A percentile compares a stretch with the other conserved stretches of the same genome.
These are phyloP conservation scores for Podosphaera aphanis DNA, from an alignment of 2,329 filamentous ascomycete species.

Conservation along the genomic window DNA sequence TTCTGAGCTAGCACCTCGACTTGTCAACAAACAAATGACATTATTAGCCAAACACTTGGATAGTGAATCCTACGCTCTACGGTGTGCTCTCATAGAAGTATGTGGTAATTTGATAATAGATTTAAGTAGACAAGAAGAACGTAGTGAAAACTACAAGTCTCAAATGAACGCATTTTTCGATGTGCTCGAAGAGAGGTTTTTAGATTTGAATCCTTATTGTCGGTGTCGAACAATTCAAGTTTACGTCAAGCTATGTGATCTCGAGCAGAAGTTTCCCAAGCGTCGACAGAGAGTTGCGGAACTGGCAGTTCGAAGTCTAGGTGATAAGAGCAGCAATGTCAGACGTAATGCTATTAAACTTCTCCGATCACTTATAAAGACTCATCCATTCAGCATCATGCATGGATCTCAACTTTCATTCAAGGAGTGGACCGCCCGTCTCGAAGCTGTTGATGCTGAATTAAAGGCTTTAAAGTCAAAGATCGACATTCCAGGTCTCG, in stretches of 20 bases:
- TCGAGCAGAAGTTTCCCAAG: constrained; percentile 93
- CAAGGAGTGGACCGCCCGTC: constrained; percentile 63
- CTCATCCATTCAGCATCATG: constrained; percentile 80
- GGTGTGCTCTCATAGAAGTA: constrained; percentile 85
- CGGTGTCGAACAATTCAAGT: constrained; percentile 81
- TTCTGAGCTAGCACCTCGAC: constrained; percentile 69
- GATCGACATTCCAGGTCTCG: constrained; percentile 46
- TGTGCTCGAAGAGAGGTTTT: constrained; percentile 81
- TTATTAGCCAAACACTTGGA: constrained; percentile 84
- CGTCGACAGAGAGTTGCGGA: constrained; percentile 70
- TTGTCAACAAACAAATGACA: constrained; percentile 96
- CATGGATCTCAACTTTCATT: constrained; percentile 69
- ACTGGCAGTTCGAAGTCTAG: constrained; percentile 65
- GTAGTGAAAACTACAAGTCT: constrained; percentile 76
- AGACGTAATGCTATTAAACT: constrained; percentile 87
- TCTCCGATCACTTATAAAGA: constrained; percentile 67
- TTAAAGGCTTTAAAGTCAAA: constrained; percentile 64
- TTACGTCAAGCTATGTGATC: constrained; percentile 70
- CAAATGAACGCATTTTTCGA: constrained; percentile 96
- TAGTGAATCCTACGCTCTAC: constrained; percentile 87
- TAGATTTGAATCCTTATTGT: constrained; percentile 93
- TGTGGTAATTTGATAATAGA: constrained; percentile 87
- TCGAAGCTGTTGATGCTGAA: constrained; percentile 65
- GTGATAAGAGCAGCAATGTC: constrained; percentile 97
- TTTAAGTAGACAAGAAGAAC: constrained; percentile 74